These are phyloP conservation scores for Cokeromyces recurvatus DNA, from an alignment of 371 early-diverging fungal species.

Conservation along the genomic window DNA sequence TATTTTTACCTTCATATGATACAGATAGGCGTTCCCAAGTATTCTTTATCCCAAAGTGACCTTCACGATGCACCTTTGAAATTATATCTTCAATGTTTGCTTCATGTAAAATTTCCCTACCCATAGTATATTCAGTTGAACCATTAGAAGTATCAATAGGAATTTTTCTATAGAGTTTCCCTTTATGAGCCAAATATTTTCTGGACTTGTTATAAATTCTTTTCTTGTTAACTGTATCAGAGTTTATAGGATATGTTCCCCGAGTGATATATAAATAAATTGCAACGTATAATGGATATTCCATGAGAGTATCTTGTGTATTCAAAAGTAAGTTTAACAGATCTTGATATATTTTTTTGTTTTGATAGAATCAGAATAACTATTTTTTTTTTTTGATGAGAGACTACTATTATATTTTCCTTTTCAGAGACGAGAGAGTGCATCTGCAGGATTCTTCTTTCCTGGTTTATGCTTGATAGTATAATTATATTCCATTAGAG, in stretches of 20 bases:
- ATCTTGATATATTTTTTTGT: too few relatives aligned
- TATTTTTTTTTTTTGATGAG: conserved; percentile 3
- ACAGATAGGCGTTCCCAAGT: background rate
- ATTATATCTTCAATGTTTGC: conserved; percentile 8
- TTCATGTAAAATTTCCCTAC: conserved; percentile 4
- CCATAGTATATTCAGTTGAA: too few relatives aligned
- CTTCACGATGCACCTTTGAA: conserved; percentile 10
- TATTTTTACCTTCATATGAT: conserved; percentile 3
- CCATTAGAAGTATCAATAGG: background rate
- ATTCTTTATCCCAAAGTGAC: conserved; percentile 12
- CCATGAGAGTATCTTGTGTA: too few relatives aligned
- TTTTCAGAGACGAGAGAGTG: conserved; percentile 1
- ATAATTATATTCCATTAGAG: conserved; percentile 10
- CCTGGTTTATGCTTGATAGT: conserved; percentile 1
- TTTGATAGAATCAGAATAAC: too few relatives aligned
- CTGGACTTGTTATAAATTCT: too few relatives aligned
- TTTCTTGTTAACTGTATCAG: too few relatives aligned
- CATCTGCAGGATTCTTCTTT: conserved; percentile 7
- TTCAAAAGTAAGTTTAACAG: too few relatives aligned
- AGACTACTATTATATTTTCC: background rate
- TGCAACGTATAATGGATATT: too few relatives aligned
- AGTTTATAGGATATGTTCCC: too few relatives aligned
- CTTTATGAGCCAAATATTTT: too few relatives aligned
- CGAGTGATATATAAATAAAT: too few relatives aligned
- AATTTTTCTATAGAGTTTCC: too few relatives aligned